These are phyloP conservation scores for Phytophthora palmivora DNA, from an alignment of 352 stramenopile genomes.

Conservation along the genomic window DNA sequence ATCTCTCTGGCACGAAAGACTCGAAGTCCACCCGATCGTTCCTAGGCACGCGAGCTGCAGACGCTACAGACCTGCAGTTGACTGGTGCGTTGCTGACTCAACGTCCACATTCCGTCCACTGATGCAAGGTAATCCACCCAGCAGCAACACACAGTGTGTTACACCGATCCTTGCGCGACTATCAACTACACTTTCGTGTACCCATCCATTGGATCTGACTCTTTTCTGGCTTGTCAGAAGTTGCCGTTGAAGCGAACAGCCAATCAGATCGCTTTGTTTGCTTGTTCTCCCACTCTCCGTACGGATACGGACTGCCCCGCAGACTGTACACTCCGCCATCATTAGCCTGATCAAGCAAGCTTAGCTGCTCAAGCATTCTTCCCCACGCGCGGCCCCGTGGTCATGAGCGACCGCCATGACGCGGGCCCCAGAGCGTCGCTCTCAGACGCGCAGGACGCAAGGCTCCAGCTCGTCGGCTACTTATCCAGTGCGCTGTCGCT, in stretches of 20 bases:
- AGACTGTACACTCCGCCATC: conserved; percentile 9
- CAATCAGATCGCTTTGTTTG: conserved; percentile 21
- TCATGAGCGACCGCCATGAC: conserved; percentile 31
- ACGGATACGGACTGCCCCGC: conserved; percentile 10
- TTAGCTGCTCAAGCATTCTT: conserved; percentile 5
- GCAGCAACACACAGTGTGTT: conserved; percentile 2
- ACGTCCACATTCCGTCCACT: conserved; percentile 16
- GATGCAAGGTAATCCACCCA: conserved; percentile 20
- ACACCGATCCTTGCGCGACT: conserved; percentile 20
- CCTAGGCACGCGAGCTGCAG: neutral
- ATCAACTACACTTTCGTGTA: too few relatives aligned
- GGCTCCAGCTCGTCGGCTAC: conserved; percentile 55
- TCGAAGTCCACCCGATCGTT: conserved; percentile 1
- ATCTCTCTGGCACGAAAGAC: conserved; percentile 21
- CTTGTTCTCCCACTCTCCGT: conserved; percentile 21
- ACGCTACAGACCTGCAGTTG: neutral
- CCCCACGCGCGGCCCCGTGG: conserved; percentile 9
- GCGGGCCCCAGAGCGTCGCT: conserved; percentile 27
- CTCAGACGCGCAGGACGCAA: conserved; percentile 29
- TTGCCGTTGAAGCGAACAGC: conserved; percentile 24
- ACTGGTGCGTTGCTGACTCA: conserved; percentile 21
- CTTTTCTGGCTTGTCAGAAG: conserved; percentile 21
- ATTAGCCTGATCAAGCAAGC: conserved; percentile 1
- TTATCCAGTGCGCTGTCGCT: conserved; percentile 64
- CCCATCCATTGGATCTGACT: conserved; percentile 20